Evolutionary conservation across 495 filamentous ascomycete species (phyloP).

Genomic region (Wilcoxina mikolae): DNA sequence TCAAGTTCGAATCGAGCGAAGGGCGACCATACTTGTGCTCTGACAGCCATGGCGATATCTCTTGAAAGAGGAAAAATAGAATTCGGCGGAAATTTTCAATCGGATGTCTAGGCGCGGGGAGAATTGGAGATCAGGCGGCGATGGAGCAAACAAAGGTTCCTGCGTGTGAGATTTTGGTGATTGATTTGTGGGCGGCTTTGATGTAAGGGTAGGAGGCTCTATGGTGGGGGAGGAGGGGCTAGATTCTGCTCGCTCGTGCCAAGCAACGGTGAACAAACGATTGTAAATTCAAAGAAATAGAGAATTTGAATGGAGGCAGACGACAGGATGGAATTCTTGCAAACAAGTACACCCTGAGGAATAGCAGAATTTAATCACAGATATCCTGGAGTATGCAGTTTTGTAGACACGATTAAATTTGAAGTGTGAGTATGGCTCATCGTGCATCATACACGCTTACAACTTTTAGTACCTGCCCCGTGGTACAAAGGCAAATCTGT

Average conservation of each 20-base stretch:
- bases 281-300: neutral
- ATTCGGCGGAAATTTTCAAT: neutral
- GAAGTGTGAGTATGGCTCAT: neutral
- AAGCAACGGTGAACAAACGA: neutral
- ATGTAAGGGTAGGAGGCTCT: neutral
- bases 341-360: neutral
- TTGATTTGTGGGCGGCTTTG: neutral
- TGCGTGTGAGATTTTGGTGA: neutral
- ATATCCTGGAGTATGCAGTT: neutral
- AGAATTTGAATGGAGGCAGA: neutral
- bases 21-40: constrained; percentile 23
- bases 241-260: neutral
- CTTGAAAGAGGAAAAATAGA: neutral
- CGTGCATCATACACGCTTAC: neutral
- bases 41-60: constrained; percentile 20
- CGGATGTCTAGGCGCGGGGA: neutral
- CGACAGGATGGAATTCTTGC: neutral
- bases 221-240: neutral
- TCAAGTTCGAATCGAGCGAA: neutral
- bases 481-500: too few species aligned
- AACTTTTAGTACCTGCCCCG: too few species aligned
- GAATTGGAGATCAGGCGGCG: constrained; percentile 5
- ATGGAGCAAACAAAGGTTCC: neutral
- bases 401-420: neutral
- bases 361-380: neutral